phyloP scores from a whole-genome alignment of 108 stramenopile genomes.

The Skeletonema potamos region DNA sequence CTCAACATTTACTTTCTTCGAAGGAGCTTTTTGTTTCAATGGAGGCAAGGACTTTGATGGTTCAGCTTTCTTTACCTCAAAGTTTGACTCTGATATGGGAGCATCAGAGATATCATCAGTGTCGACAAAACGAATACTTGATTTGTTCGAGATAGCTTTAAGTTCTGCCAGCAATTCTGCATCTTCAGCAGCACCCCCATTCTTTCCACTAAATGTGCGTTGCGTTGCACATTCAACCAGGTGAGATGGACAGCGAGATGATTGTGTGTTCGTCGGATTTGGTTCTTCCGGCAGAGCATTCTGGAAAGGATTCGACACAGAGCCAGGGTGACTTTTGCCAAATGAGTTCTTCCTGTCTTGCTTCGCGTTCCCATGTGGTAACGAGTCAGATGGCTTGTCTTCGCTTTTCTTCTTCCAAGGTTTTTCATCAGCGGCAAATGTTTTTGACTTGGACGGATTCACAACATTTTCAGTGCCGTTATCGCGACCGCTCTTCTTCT shows the following conservation, averaged over 20 bases:
- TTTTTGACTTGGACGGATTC: neutral
- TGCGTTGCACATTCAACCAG: conserved; percentile 24
- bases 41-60: too few species aligned
- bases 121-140: conserved; percentile 40
- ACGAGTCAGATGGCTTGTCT: neutral
- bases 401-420: conserved; percentile 1
- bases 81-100: neutral
- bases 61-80: neutral
- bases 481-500: neutral
- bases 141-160: conserved; percentile 52
- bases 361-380: neutral
- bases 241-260: neutral
- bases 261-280: neutral
- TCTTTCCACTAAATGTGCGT: conserved; percentile 65
- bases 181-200: conserved; percentile 71
- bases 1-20: neutral
- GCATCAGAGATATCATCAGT: neutral
- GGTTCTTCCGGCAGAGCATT: conserved; percentile 4
- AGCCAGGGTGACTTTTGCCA: neutral
- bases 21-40: neutral
- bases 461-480: conserved; percentile 4
- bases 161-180: conserved; percentile 59
- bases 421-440: neutral
- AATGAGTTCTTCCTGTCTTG: neutral
- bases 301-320: neutral